Conservation (phyloP, 768 basidiomycete species). For the Russula brevipes region DNA sequence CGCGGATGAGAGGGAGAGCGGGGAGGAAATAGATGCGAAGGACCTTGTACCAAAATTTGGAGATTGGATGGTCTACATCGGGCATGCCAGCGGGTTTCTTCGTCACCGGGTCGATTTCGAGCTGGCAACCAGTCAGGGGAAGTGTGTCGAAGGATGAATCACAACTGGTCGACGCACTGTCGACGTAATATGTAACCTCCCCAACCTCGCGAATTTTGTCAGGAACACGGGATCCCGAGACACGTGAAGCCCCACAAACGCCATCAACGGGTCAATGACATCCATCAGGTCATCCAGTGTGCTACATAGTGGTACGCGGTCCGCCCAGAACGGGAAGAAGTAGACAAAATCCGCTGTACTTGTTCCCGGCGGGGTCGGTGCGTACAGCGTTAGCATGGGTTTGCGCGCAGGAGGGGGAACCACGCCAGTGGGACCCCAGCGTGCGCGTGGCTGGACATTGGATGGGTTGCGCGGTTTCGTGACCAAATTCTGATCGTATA, state of each 20-base stretch:
- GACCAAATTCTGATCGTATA: conserved; percentile 52
- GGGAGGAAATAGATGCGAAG: conserved; percentile 80
- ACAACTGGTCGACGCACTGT: conserved; percentile 38
- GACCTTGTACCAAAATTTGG: conserved; percentile 81
- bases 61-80: conserved; percentile 54
- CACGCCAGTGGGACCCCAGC: conserved; percentile 56
- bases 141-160: not conserved
- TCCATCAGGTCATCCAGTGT: conserved; percentile 64
- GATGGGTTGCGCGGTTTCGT: conserved; percentile 57
- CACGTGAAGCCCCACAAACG: conserved; percentile 74
- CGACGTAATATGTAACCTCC: conserved; percentile 54
- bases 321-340: conserved; percentile 84
- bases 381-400: conserved; percentile 62
- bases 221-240: conserved; percentile 74
- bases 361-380: conserved; percentile 79
- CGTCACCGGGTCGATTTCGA: conserved; percentile 52
- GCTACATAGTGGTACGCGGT: conserved; percentile 60
- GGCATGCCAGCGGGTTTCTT: conserved; percentile 53
- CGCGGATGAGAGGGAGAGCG: conserved; percentile 75
- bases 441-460: conserved; percentile 57
- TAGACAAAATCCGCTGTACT: conserved; percentile 73
- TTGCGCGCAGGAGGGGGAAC: conserved; percentile 52
- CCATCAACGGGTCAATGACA: conserved; percentile 74
- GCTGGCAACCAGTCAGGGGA: conserved; percentile 29
- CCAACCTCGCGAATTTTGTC: conserved; percentile 76